Conservation (phyloP, 164 flowering plant species). For the Aristolochia fimbriata region DNA sequence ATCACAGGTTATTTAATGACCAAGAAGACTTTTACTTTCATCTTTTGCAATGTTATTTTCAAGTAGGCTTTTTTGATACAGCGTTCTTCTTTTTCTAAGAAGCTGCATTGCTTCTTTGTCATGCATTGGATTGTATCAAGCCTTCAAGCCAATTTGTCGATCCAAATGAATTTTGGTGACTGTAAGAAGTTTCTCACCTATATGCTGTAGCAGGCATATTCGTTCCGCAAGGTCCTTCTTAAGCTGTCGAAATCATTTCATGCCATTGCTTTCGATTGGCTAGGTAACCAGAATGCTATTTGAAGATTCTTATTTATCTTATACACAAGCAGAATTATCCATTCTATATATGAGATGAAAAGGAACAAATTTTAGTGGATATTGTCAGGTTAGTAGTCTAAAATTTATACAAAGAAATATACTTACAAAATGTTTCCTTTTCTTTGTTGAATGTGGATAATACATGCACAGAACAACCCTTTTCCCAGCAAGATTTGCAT, state of each 20-base stretch:
- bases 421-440: too few species aligned
- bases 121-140: too few species aligned
- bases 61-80: neutral
- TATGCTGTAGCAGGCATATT: slow-evolving; percentile 57
- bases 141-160: too few species aligned
- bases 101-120: neutral
- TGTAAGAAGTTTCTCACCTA: neutral
- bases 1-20: slow-evolving; percentile 55
- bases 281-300: slow-evolving; percentile 32
- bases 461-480: too few species aligned
- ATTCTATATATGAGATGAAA: too few species aligned
- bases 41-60: neutral
- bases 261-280: slow-evolving; percentile 89
- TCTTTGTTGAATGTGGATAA: too few species aligned
- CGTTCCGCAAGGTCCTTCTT: slow-evolving; percentile 82
- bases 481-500: too few species aligned
- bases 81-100: neutral
- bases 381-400: too few species aligned
- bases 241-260: slow-evolving; percentile 57
- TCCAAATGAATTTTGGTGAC: neutral
- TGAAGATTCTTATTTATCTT: too few species aligned
- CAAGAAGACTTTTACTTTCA: neutral
- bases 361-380: too few species aligned
- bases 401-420: too few species aligned
- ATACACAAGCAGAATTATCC: too few species aligned